Evolutionary conservation across 2,329 filamentous ascomycete species (phyloP).

Genomic region (Colletotrichum tofieldiae): DNA sequence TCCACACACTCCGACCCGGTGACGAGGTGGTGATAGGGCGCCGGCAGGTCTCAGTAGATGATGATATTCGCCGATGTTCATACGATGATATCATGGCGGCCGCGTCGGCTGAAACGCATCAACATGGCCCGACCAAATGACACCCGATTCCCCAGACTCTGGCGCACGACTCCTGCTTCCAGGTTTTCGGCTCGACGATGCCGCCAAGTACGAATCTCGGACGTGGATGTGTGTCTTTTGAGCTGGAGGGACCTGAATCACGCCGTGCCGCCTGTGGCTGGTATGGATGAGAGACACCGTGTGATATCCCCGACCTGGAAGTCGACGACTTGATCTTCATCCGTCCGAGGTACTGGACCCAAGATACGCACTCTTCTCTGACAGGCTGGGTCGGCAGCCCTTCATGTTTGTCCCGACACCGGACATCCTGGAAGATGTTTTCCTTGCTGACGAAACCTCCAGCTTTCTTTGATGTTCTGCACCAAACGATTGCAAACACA

Average conservation of each 20-base stretch:
- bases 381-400: conserved; percentile 4
- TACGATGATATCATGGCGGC: conserved; percentile 29
- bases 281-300: conserved; percentile 38
- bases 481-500: conserved; percentile 28
- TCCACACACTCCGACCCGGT: conserved; percentile 18
- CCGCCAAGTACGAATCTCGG: background rate
- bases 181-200: conserved; percentile 10
- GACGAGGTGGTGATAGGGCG: background rate
- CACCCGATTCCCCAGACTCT: conserved; percentile 6
- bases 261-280: conserved; percentile 24
- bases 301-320: conserved; percentile 10
- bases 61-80: conserved; percentile 12
- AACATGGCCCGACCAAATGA: conserved; percentile 17
- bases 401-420: conserved; percentile 25
- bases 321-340: conserved; percentile 12
- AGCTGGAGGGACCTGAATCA: conserved; percentile 35
- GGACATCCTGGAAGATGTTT: conserved; percentile 15
- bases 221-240: conserved; percentile 12
- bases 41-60: conserved; percentile 12
- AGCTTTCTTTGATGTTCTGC: conserved; percentile 23
- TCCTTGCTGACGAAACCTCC: background rate
- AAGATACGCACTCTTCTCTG: background rate
- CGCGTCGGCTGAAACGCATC: conserved; percentile 28
- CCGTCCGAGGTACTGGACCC: conserved; percentile 11
- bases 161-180: conserved; percentile 15